phyloP scores from a whole-genome alignment of 805 yeast genomes.

The Yamadazyma nakazawae region DNA sequence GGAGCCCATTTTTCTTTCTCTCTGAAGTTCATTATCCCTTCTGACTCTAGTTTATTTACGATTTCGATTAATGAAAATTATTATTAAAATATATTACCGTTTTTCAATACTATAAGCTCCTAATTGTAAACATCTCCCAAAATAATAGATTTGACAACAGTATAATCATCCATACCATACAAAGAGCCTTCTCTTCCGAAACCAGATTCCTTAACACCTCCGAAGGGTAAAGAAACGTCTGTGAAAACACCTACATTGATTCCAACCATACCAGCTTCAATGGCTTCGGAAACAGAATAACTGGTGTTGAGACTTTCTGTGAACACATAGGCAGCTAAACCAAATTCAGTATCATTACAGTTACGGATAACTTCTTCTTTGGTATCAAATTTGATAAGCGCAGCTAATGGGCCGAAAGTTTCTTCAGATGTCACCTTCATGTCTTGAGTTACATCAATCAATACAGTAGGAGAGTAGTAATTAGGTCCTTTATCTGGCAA shows the following conservation, averaged over 20 bases:
- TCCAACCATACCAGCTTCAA: constrained; percentile 65
- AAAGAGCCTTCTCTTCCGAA: constrained; percentile 79
- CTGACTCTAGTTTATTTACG: neutral
- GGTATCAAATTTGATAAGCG: constrained; percentile 52
- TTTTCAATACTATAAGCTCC: neutral
- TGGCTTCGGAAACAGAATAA: constrained; percentile 50
- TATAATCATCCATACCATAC: constrained; percentile 73
- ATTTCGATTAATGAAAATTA: neutral
- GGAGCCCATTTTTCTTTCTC: neutral
- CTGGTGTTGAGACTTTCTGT: constrained; percentile 49
- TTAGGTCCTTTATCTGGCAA: constrained; percentile 47
- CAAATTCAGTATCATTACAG: constrained; percentile 55
- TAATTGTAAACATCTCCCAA: constrained; percentile 41
- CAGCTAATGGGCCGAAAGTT: constrained; percentile 65
- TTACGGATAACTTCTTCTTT: constrained; percentile 49
- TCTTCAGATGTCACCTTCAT: constrained; percentile 54
- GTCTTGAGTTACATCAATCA: constrained; percentile 48
- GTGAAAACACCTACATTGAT: constrained; percentile 58
- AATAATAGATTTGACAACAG: constrained; percentile 51
- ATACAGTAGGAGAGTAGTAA: constrained; percentile 54
- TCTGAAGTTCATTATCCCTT: neutral
- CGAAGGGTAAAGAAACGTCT: constrained; percentile 64
- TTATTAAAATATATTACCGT: too few relatives aligned
- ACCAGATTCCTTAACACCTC: constrained; percentile 77
- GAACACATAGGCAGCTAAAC: constrained; percentile 60